These are phyloP conservation scores for Cubamyces sp. DNA, from an alignment of 768 basidiomycete genomes.

Conservation along the genomic window DNA sequence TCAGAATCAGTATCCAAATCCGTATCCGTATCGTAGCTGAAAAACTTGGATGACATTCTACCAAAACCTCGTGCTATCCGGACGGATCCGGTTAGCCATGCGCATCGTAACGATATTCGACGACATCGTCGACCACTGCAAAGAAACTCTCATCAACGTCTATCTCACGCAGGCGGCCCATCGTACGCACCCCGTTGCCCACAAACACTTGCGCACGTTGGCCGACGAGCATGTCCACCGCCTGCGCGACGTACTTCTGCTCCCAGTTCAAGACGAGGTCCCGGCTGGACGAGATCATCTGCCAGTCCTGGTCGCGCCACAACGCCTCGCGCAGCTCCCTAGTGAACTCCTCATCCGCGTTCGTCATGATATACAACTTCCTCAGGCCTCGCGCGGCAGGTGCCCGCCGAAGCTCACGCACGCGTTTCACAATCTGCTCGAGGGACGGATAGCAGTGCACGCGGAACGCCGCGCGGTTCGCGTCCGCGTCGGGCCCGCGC, in stretches of 20 bases:
- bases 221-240: conserved; percentile 54
- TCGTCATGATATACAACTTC: conserved; percentile 67
- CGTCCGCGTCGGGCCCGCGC: conserved; percentile 28
- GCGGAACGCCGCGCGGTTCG: conserved; percentile 40
- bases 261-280: conserved; percentile 48
- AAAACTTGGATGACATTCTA: conserved; percentile 22
- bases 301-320: conserved; percentile 3
- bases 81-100: conserved; percentile 38
- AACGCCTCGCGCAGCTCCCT: conserved; percentile 48
- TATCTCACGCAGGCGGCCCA: neutral
- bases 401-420: conserved; percentile 34
- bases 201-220: conserved; percentile 50
- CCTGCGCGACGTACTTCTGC: conserved; percentile 48
- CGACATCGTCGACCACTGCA: conserved; percentile 51
- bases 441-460: conserved; percentile 57
- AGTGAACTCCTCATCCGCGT: conserved; percentile 56
- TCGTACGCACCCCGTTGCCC: conserved; percentile 52
- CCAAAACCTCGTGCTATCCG: conserved; percentile 47
- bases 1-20: too few species aligned
- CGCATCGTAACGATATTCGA: conserved; percentile 52
- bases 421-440: conserved; percentile 51
- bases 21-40: too few species aligned
- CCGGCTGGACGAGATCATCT: conserved; percentile 36
- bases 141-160: neutral
- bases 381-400: conserved; percentile 37